phyloP scores from a whole-genome alignment of 257 asterid species.

The Ajuga chamaepitys region DNA sequence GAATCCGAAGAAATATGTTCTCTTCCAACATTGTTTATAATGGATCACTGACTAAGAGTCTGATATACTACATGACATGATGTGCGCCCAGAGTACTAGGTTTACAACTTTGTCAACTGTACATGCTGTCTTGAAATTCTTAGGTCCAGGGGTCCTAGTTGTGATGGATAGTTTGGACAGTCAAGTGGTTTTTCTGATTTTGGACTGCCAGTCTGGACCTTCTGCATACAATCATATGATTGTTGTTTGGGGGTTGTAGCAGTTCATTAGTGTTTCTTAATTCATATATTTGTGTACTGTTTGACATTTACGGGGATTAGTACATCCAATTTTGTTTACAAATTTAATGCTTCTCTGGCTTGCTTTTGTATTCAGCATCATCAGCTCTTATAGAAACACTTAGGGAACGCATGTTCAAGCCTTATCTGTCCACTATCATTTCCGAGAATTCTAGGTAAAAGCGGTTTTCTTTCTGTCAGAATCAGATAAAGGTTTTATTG shows the following conservation, averaged over 20 bases:
- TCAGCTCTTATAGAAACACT: conserved; percentile 81
- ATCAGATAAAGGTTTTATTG: conserved; percentile 29
- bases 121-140: not conserved
- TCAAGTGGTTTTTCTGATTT: not conserved
- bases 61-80: not conserved
- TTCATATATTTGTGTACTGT: not conserved
- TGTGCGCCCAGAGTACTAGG: not conserved
- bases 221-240: not conserved
- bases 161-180: not conserved
- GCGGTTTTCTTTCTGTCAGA: conserved; percentile 12
- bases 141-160: not conserved
- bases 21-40: not conserved
- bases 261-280: not conserved
- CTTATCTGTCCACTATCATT: conserved; percentile 73
- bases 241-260: not conserved
- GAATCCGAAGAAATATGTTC: not conserved
- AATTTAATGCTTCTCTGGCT: not conserved
- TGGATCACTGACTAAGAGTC: not conserved
- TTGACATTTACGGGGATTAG: too few species aligned
- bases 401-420: conserved; percentile 94
- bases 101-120: not conserved
- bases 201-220: too few species aligned
- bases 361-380: conserved; percentile 53
- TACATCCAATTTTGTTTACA: not conserved
- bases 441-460: conserved; percentile 68